Percentiles rank a stretch among this genome's conserved stretches.
phyloP scores from a whole-genome alignment of 345 rosid genomes.

The Salix exigua region DNA sequence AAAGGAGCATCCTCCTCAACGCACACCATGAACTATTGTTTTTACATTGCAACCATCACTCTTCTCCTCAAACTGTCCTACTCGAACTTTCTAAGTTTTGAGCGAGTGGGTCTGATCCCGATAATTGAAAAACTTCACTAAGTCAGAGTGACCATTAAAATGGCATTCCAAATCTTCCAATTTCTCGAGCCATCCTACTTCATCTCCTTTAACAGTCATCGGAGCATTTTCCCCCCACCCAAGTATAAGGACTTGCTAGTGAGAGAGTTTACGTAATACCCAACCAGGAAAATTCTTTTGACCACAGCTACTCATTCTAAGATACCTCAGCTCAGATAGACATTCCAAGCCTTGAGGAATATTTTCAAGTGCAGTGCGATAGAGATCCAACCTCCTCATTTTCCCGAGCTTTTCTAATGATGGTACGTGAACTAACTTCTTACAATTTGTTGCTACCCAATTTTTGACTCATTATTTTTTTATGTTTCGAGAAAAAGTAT shows the following conservation, averaged over 20 bases:
- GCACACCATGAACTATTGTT: too few relatives aligned
- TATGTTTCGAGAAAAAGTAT: too few relatives aligned
- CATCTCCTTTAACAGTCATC: conserved; percentile 1
- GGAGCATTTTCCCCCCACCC: too few relatives aligned
- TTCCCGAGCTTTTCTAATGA: conserved; percentile 6
- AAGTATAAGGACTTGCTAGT: background rate
- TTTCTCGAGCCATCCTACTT: background rate
- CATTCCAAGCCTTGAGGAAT: conserved; percentile 19
- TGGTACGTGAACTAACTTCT: background rate
- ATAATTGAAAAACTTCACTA: background rate
- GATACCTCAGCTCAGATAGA: conserved; percentile 18
- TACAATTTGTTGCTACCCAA: too few relatives aligned
- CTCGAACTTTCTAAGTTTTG: too few relatives aligned
- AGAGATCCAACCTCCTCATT: conserved; percentile 15
- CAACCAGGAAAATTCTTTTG: background rate
- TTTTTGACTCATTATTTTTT: too few relatives aligned
- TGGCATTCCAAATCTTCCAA: background rate
- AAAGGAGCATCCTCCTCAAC: too few relatives aligned
- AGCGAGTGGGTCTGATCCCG: background rate
- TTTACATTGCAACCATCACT: background rate
- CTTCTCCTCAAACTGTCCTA: background rate
- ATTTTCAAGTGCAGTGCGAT: background rate
- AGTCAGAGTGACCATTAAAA: background rate
- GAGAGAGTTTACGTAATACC: background rate
- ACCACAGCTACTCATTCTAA: background rate